Evolutionary conservation across 768 basidiomycete genomes (phyloP).

Genomic region (Gymnopilus junonius): DNA sequence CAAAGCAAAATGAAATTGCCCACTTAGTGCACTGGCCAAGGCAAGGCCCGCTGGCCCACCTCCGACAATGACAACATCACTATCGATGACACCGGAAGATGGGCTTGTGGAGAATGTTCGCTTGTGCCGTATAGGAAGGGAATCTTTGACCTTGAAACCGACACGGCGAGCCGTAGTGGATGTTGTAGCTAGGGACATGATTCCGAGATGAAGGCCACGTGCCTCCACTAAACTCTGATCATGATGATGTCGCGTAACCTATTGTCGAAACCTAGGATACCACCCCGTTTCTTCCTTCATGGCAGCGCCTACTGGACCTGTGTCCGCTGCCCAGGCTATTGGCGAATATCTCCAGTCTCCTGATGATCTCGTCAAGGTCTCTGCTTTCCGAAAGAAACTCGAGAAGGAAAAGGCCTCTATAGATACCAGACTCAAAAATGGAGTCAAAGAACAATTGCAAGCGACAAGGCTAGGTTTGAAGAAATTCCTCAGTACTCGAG

Average conservation of each 20-base stretch:
- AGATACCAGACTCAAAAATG: slow-evolving; percentile 85
- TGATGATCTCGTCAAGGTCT: slow-evolving; percentile 89
- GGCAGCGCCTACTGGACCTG: slow-evolving; percentile 49
- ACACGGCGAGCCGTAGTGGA: slow-evolving; percentile 17
- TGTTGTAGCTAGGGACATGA: slow-evolving; percentile 26
- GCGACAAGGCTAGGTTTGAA: slow-evolving; percentile 87
- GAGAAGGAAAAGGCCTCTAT: slow-evolving; percentile 97
- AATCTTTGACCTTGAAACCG: slow-evolving; percentile 6
- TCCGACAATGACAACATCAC: slow-evolving; percentile 93
- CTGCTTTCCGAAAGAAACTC: slow-evolving; percentile 89
- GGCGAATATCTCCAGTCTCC: slow-evolving; percentile 93
- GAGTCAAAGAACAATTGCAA: slow-evolving; percentile 92
- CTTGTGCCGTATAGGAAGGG: not conserved
- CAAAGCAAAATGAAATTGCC: slow-evolving; percentile 22
- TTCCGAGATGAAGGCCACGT: slow-evolving; percentile 4
- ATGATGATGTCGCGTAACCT: slow-evolving; percentile 13
- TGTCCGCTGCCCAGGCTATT: slow-evolving; percentile 85
- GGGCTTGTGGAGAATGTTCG: slow-evolving; percentile 3
- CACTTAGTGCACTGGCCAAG: slow-evolving; percentile 85
- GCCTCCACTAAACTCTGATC: not conserved
- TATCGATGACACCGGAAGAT: slow-evolving; percentile 44
- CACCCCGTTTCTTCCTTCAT: slow-evolving; percentile 25
- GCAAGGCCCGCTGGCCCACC: slow-evolving; percentile 93
- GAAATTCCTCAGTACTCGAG: slow-evolving; percentile 76
- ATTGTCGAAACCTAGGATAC: not conserved